Evolutionary conservation across 257 asterid genomes (phyloP).

Genomic region (Ophiorrhiza pumila): DNA sequence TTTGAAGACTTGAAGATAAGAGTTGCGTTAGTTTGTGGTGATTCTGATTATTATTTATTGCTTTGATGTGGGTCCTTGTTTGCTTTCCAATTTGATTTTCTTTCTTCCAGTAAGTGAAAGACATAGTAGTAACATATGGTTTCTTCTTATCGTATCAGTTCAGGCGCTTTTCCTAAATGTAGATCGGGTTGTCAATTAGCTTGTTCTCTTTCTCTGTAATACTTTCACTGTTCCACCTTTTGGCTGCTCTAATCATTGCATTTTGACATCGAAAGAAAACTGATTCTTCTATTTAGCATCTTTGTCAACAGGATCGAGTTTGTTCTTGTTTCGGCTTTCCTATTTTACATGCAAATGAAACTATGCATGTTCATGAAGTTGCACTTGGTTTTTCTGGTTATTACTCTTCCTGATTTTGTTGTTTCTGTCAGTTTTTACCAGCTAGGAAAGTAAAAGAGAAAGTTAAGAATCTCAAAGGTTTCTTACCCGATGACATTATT

Average conservation of each 20-base stretch:
- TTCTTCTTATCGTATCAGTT: neutral
- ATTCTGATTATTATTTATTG: neutral
- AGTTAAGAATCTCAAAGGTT: conserved; percentile 55
- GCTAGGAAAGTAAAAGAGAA: conserved; percentile 74
- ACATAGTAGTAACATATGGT: neutral
- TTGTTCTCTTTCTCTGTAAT: neutral
- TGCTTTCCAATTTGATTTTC: neutral
- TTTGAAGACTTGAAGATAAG: too few species aligned
- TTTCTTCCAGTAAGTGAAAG: neutral
- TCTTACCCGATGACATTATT: conserved; percentile 48
- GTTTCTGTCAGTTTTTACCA: conserved; percentile 68
- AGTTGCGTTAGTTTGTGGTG: neutral
- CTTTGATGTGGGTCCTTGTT: neutral
- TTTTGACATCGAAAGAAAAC: neutral
- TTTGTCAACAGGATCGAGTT: neutral
- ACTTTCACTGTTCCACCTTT: neutral
- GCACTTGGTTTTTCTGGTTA: neutral
- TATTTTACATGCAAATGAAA: neutral
- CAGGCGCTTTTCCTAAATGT: neutral
- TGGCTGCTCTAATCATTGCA: neutral
- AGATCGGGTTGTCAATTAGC: neutral
- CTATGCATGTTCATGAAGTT: neutral
- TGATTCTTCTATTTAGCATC: neutral
- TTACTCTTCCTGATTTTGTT: conserved; percentile 5
- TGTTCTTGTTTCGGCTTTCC: neutral